Conservation (phyloP, 371 early-diverging fungal genomes). For the Polyrhizophydium stewartii region DNA sequence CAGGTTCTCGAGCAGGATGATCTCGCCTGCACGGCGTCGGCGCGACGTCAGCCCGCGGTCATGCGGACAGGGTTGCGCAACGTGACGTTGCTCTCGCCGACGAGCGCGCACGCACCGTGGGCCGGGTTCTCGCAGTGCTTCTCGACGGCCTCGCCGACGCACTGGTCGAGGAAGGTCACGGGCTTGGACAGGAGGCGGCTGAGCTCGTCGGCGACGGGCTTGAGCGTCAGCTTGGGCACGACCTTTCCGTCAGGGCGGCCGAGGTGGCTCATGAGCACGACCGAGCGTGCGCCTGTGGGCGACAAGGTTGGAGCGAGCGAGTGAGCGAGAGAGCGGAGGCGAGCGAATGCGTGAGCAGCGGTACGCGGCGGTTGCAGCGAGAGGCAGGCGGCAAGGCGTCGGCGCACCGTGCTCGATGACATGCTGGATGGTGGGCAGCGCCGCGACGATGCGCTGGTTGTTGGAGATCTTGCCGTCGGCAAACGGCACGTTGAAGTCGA, state of each 20-base stretch:
- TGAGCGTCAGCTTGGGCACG: constrained; percentile 84
- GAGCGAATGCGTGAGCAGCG: not conserved
- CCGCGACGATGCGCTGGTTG: constrained; percentile 96
- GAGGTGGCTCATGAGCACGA: constrained; percentile 96
- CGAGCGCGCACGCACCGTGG: constrained; percentile 57
- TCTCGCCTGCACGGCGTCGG: constrained; percentile 43
- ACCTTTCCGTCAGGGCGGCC: constrained; percentile 97
- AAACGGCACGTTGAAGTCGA: constrained; percentile 99
- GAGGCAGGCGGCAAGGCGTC: not conserved
- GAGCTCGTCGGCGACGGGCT: constrained; percentile 89
- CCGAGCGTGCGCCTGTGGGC: constrained; percentile 67
- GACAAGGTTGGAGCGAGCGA: too few relatives aligned
- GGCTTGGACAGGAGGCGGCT: constrained; percentile 72
- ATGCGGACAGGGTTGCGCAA: too few relatives aligned
- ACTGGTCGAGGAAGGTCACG: constrained; percentile 90
- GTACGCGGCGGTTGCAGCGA: not conserved
- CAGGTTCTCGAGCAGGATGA: constrained; percentile 96
- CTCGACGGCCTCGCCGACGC: constrained; percentile 90
- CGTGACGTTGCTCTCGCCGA: too few relatives aligned
- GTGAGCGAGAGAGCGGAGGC: too few relatives aligned
- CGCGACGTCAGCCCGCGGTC: not conserved
- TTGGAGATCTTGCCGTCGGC: constrained; percentile 86
- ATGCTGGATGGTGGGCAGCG: constrained; percentile 93
- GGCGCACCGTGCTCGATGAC: constrained; percentile 72
- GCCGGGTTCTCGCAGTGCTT: constrained; percentile 67